phyloP scores from a whole-genome alignment of 169 alveolate genomes.

The Eimeria praecox region DNA sequence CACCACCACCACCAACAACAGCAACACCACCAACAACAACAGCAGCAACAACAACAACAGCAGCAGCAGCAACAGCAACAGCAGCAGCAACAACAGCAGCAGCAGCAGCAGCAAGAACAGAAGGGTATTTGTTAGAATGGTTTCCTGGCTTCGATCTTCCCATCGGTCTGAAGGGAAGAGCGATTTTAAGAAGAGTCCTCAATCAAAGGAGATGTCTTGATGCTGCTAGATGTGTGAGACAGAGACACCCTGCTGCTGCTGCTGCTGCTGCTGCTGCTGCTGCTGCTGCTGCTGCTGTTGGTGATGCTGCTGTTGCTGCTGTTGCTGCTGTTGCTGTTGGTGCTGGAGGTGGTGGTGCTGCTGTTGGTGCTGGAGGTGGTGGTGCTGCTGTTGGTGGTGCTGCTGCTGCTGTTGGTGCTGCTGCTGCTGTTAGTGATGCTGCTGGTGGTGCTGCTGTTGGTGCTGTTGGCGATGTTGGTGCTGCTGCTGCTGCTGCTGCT shows the following conservation, averaged over 20 bases:
- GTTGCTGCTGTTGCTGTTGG: background rate
- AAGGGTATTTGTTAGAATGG: constrained; percentile 54
- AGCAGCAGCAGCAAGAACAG: constrained; percentile 7
- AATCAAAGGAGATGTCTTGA: constrained; percentile 64
- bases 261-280: background rate
- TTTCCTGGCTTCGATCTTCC: constrained; percentile 78
- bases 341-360: background rate
- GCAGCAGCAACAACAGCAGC: constrained; percentile 44
- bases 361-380: background rate
- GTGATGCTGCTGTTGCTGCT: background rate
- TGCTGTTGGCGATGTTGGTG: background rate
- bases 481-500: background rate
- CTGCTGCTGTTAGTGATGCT: background rate
- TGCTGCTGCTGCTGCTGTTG: background rate
- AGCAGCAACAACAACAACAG: too few relatives aligned
- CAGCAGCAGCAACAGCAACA: constrained; percentile 20
- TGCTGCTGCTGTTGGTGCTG: background rate
- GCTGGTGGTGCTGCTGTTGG: background rate
- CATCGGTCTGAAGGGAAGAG: constrained; percentile 75
- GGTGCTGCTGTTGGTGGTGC: background rate
- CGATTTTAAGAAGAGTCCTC: constrained; percentile 46
- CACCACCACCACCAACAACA: too few relatives aligned
- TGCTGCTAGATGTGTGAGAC: constrained; percentile 75
- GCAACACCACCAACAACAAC: constrained; percentile 47
- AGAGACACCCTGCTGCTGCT: too few relatives aligned